Evolutionary conservation across 257 asterid species (phyloP), one percentile per base, ranked within the genome.

Genomic region (Prunella vulgaris): DNA sequence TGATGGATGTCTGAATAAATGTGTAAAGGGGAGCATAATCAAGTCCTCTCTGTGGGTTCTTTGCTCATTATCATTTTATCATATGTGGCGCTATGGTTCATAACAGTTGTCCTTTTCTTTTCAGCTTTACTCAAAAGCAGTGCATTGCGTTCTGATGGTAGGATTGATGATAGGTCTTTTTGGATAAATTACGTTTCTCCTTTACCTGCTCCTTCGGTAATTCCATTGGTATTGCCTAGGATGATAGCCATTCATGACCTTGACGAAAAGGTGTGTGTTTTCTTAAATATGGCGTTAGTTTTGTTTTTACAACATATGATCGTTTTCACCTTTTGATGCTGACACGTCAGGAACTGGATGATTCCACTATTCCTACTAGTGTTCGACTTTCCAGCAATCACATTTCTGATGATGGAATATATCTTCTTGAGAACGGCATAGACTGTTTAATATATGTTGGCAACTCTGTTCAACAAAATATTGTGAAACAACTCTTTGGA

Each of bases 391-490:
- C 90, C 56, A 78, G 94, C 69, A 82, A 87, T 75, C 80, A 87
- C 74, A 69, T 93, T 53, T 74, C 77, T 66, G 97, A 87, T 25
- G 86, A 84, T 33, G 99, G 97, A 48, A 81, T 90, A 76, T 93
- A 88, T 84, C 94, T 90, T 77, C 94, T 93, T 66, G 98, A 93
- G 87, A 93, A 87, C 74, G 94, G 98, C 8, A 82, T 80, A 76
- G 97, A 90, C 76, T 90, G 97, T 68, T 81, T 88, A 66, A 86
- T 93, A 54, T 90, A 83, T 81, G 83, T 85, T 57, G 99, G 99
- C 35, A 79, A 71, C 78, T 84, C 88, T 8, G 99, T 78, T 14
- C 82, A 69, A 68, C 82, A 77, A 70, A 78, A 77, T 78, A 62
- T 82, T 60, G 25, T 88, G 74, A 80, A 63, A 60, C 83, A 87